Evolutionary conservation across 139 green algal genomes (phyloP).

Genomic region (Astrephomene gubernaculifera): DNA sequence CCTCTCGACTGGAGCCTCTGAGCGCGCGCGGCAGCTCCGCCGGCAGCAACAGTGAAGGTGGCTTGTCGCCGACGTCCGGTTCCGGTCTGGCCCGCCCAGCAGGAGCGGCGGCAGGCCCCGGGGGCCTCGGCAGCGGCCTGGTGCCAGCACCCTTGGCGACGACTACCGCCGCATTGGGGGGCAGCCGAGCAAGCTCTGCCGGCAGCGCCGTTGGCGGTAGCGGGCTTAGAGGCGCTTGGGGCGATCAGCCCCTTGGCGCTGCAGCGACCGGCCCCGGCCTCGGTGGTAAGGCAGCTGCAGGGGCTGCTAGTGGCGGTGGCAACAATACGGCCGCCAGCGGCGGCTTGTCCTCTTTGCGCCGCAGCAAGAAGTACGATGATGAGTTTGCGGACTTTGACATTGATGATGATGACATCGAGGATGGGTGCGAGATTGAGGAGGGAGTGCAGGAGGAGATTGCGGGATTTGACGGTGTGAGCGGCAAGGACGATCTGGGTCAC

Average conservation of each 20-base stretch:
- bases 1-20: too few relatives aligned
- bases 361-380: conserved; percentile 33
- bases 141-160: too few relatives aligned
- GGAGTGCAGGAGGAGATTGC: not conserved
- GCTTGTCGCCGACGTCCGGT: too few relatives aligned
- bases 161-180: too few relatives aligned
- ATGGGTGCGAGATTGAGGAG: conserved; percentile 17
- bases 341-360: not conserved
- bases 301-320: not conserved
- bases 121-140: too few relatives aligned
- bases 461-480: not conserved
- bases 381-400: conserved; percentile 37
- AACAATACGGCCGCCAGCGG: not conserved
- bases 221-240: not conserved
- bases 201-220: not conserved
- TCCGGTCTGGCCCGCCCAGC: too few relatives aligned
- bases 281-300: not conserved
- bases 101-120: too few relatives aligned
- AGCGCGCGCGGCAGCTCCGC: too few relatives aligned
- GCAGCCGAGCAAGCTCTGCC: not conserved
- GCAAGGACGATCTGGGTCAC: conserved; percentile 1
- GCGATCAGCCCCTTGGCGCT: too few relatives aligned
- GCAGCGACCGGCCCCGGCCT: not conserved
- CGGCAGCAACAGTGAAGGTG: too few relatives aligned
- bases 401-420: conserved; percentile 6